Percentiles rank a stretch among this genome's conserved stretches.
Evolutionary conservation across 2,329 filamentous ascomycete genomes (phyloP).

Genomic region (Penicillium freii): DNA sequence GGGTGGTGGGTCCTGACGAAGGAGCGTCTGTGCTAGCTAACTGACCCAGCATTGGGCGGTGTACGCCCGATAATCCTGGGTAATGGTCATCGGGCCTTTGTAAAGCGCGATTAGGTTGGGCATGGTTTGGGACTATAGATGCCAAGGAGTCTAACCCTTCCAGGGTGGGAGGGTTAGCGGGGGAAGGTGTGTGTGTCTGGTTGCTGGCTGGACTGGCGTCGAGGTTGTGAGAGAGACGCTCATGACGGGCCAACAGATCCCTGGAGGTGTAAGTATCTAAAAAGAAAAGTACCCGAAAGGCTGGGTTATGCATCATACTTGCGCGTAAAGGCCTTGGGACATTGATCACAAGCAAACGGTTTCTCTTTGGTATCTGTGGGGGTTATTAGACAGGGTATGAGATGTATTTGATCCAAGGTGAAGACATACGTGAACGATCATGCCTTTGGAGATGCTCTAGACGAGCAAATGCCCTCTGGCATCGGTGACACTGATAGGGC

Average conservation of each 20-base stretch:
- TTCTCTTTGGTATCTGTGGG: constrained; percentile 37
- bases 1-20: constrained; percentile 20
- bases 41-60: constrained; percentile 14
- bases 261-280: constrained; percentile 17
- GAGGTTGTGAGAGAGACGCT: constrained; percentile 29
- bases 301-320: constrained; percentile 23
- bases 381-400: constrained; percentile 13
- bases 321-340: constrained; percentile 36
- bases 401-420: not conserved
- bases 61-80: constrained; percentile 5
- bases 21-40: constrained; percentile 12
- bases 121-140: constrained; percentile 28
- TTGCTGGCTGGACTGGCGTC: constrained; percentile 12
- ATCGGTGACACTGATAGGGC: constrained; percentile 33
- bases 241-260: constrained; percentile 34
- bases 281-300: no score
- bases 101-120: constrained; percentile 12
- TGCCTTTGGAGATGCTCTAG: constrained; percentile 38
- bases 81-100: constrained; percentile 16
- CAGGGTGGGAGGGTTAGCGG: constrained; percentile 17
- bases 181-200: constrained; percentile 19
- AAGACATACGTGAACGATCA: constrained; percentile 34
- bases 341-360: constrained; percentile 31
- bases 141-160: constrained; percentile 32
- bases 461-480: constrained; percentile 32